Percentiles rank a stretch among this genome's conserved stretches.
These are phyloP conservation scores for Mortierella sp. DNA, from an alignment of 371 early-diverging fungal genomes.

Conservation along the genomic window DNA sequence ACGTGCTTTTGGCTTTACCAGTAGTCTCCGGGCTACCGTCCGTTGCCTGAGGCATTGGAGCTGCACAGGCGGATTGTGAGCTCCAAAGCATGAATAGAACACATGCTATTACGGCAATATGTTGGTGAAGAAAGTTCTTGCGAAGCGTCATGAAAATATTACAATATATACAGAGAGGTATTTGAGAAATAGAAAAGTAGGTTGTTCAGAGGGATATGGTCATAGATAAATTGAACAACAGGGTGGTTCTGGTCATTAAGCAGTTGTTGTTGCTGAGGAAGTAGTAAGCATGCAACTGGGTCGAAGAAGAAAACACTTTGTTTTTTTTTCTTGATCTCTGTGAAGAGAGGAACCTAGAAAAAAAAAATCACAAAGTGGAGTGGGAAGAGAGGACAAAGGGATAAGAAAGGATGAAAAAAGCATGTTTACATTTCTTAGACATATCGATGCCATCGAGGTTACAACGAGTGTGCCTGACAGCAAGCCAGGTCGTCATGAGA, in stretches of 20 bases:
- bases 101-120: constrained; percentile 9
- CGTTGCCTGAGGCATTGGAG: constrained; percentile 17
- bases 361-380: constrained; percentile 1
- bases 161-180: constrained; percentile 7
- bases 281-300: neutral
- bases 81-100: constrained; percentile 14
- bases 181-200: neutral
- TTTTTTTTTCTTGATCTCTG: constrained; percentile 4
- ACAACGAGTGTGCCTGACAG: neutral
- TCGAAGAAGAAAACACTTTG: neutral
- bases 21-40: neutral
- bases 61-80: constrained; percentile 9
- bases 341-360: constrained; percentile 5
- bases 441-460: neutral
- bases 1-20: neutral
- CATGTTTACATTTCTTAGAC: neutral
- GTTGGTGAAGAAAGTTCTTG: too few relatives aligned
- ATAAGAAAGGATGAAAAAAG: neutral
- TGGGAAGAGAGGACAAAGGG: neutral
- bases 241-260: constrained; percentile 7
- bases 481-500: constrained; percentile 18
- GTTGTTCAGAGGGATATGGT: constrained; percentile 7
- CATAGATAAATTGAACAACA: constrained; percentile 3
- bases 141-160: neutral
- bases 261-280: constrained; percentile 1